Percentiles rank a stretch among this genome's conserved stretches.
Evolutionary conservation across 306 rosid species (phyloP).

Genomic region (Morella rubra): DNA sequence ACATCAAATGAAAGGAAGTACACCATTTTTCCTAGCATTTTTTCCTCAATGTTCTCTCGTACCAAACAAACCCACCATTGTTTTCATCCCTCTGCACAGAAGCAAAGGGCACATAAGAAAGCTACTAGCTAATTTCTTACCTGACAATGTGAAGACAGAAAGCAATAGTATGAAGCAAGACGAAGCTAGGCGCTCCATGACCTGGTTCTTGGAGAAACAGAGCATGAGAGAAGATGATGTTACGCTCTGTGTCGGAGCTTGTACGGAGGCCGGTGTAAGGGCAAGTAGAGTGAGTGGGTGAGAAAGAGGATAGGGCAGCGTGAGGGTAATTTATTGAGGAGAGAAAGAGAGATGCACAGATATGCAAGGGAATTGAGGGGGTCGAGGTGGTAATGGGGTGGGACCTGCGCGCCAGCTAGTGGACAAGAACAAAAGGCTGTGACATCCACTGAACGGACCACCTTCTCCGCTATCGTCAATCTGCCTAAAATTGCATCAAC

Average conservation of each 20-base stretch:
- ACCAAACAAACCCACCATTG: background rate
- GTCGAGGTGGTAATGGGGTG: conserved; percentile 24
- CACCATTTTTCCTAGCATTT: background rate
- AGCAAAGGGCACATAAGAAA: background rate
- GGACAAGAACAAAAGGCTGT: conserved; percentile 2
- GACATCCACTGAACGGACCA: background rate
- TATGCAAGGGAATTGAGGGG: background rate
- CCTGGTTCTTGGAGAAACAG: conserved; percentile 38
- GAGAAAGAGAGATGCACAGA: background rate
- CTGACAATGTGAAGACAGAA: conserved; percentile 41
- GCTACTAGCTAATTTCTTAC: conserved; percentile 11
- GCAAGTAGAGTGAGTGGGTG: conserved; percentile 7
- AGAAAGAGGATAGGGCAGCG: background rate
- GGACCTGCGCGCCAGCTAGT: conserved; percentile 30
- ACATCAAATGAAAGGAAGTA: background rate
- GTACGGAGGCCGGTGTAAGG: conserved; percentile 6
- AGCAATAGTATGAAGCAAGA: conserved; percentile 25
- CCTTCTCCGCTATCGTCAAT: background rate
- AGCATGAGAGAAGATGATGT: conserved; percentile 5
- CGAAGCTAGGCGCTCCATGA: conserved; percentile 40
- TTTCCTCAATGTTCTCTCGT: background rate
- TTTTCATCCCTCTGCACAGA: background rate
- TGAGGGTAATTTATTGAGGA: conserved; percentile 9
- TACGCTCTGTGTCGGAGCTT: conserved; percentile 7
- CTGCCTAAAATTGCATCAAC: background rate